Conservation (phyloP, 345 rosid genomes). For the Salix dunnii region DNA sequence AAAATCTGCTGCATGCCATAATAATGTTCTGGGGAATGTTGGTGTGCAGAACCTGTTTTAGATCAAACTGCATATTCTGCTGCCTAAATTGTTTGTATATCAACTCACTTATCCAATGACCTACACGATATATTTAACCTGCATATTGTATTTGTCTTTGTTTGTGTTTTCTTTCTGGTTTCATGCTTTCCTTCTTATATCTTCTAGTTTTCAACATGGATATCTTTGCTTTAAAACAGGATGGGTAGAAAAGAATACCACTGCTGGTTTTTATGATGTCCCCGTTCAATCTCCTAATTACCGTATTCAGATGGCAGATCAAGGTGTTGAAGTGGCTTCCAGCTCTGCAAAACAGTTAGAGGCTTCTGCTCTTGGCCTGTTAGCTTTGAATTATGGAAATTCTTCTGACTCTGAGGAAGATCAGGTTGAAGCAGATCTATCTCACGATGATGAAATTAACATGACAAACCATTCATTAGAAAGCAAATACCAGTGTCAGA, state of each 20-base stretch:
- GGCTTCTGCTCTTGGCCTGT: constrained; percentile 68
- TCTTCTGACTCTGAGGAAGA: constrained; percentile 94
- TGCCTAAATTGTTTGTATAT: background rate
- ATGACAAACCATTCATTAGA: constrained; percentile 21
- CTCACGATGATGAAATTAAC: constrained; percentile 30
- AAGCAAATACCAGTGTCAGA: constrained; percentile 20
- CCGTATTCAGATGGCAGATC: constrained; percentile 30
- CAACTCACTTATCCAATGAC: background rate
- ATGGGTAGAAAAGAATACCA: constrained; percentile 28
- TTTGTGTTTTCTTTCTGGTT: background rate
- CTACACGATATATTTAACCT: constrained; percentile 7
- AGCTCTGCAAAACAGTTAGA: constrained; percentile 25
- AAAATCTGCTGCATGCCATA: background rate
- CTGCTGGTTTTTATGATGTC: constrained; percentile 36
- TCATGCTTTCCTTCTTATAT: background rate
- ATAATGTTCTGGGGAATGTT: background rate
- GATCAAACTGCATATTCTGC: background rate
- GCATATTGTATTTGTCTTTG: background rate
- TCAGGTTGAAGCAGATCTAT: constrained; percentile 32
- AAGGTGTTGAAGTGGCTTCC: constrained; percentile 32
- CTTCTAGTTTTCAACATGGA: constrained; percentile 11
- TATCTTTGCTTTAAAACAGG: constrained; percentile 37
- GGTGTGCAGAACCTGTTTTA: background rate
- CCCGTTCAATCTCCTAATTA: constrained; percentile 44
- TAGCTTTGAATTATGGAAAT: constrained; percentile 78